Conservation (phyloP, 2,329 filamentous ascomycete genomes). For the Aspergillus fumigatiaffinis region DNA sequence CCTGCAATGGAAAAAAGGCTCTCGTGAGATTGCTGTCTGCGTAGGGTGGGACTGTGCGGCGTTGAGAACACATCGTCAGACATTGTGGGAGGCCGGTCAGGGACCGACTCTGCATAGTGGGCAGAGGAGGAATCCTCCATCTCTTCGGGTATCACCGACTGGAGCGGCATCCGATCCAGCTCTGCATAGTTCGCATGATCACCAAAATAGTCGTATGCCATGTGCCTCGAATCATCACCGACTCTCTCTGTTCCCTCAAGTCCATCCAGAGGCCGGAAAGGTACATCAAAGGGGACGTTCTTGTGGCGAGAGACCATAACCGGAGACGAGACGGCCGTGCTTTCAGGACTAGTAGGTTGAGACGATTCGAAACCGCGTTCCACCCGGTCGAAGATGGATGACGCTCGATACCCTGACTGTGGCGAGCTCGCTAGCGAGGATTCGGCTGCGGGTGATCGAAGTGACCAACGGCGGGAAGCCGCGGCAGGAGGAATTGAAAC, state of each 20-base stretch:
- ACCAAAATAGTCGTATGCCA: slow-evolving; percentile 13
- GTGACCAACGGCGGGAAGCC: slow-evolving; percentile 35
- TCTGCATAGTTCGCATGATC: slow-evolving; percentile 17
- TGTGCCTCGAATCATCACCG: slow-evolving; percentile 7
- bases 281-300: slow-evolving; percentile 56
- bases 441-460: slow-evolving; percentile 43
- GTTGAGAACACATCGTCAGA: slow-evolving; percentile 22
- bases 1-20: slow-evolving; percentile 83
- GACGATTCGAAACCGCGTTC: slow-evolving; percentile 64
- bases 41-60: slow-evolving; percentile 46
- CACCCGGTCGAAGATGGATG: slow-evolving; percentile 72
- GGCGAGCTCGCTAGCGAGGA: slow-evolving; percentile 76
- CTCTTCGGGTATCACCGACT: slow-evolving; percentile 39
- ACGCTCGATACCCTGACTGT: slow-evolving; percentile 65
- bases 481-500: slow-evolving; percentile 52
- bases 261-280: slow-evolving; percentile 38
- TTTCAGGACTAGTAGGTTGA: slow-evolving; percentile 76
- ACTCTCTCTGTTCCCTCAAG: slow-evolving; percentile 13
- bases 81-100: slow-evolving; percentile 8
- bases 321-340: slow-evolving; percentile 61
- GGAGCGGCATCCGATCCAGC: slow-evolving; percentile 17
- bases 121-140: slow-evolving; percentile 26
- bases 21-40: slow-evolving; percentile 73
- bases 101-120: slow-evolving; percentile 12
- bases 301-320: slow-evolving; percentile 59